Conservation (phyloP, 352 stramenopile genomes). For the Globisporangium cystogenes region DNA sequence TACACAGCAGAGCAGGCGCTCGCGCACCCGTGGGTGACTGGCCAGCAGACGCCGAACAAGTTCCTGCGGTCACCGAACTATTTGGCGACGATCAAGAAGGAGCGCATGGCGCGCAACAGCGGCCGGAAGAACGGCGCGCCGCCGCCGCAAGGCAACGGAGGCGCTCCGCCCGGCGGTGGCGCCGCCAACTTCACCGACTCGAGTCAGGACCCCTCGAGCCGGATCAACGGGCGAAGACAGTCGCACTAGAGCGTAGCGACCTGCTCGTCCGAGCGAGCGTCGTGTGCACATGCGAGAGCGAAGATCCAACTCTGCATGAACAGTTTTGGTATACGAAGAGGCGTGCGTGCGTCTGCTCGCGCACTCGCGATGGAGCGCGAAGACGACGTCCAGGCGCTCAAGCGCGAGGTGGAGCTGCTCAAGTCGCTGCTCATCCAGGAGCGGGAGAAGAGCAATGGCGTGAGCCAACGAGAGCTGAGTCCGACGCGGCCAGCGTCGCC, state of each 20-base stretch:
- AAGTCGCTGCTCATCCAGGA: constrained; percentile 36
- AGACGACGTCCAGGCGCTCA: constrained; percentile 46
- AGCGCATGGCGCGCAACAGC: constrained; percentile 25
- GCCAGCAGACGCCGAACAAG: constrained; percentile 81
- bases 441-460: constrained; percentile 17
- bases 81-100: constrained; percentile 74
- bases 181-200: constrained; percentile 16
- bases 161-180: constrained; percentile 1
- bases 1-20: constrained; percentile 81
- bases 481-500: constrained; percentile 12
- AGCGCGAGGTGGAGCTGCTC: constrained; percentile 47
- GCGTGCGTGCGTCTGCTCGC: too few species aligned
- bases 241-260: constrained; percentile 30
- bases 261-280: too few species aligned
- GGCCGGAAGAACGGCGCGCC: not conserved
- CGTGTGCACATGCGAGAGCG: too few species aligned
- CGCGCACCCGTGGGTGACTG: constrained; percentile 83
- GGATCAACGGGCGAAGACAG: constrained; percentile 53
- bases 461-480: constrained; percentile 1
- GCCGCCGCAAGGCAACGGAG: not conserved
- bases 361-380: not conserved
- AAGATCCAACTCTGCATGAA: too few species aligned
- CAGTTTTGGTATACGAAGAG: too few species aligned
- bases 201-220: constrained; percentile 10
- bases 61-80: constrained; percentile 86